Percentiles rank a stretch among this genome's conserved stretches.
These are phyloP conservation scores for Plasmodium blacklocki DNA, from an alignment of 169 alveolate species.

Conservation along the genomic window DNA sequence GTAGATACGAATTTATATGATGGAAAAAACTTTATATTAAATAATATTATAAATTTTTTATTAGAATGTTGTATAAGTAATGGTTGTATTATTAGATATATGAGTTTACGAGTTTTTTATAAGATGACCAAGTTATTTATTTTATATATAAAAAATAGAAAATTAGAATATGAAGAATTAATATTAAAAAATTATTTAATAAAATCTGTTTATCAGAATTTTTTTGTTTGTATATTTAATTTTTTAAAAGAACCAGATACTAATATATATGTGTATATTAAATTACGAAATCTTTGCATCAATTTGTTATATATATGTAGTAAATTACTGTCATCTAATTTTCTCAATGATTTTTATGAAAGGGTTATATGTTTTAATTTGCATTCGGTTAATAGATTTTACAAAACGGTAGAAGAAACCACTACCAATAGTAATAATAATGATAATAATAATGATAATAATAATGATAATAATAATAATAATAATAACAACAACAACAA, in stretches of 20 bases:
- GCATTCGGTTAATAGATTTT: conserved; percentile 20
- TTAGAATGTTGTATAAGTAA: conserved; percentile 62
- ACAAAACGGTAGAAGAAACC: conserved; percentile 18
- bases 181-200: conserved; percentile 32
- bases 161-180: conserved; percentile 38
- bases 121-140: conserved; percentile 40
- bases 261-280: conserved; percentile 48
- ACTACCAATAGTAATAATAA: too few species aligned
- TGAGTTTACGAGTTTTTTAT: conserved; percentile 39
- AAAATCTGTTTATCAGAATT: conserved; percentile 56
- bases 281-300: conserved; percentile 50
- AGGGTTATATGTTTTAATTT: conserved; percentile 18
- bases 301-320: conserved; percentile 51
- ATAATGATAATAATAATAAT: too few species aligned
- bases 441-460: too few species aligned
- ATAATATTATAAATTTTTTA: conserved; percentile 67
- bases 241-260: conserved; percentile 62
- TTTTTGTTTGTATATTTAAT: conserved; percentile 51
- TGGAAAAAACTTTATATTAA: conserved; percentile 43
- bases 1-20: conserved; percentile 30
- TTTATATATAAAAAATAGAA: conserved; percentile 20
- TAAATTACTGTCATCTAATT: conserved; percentile 14
- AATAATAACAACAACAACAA: too few species aligned
- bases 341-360: conserved; percentile 65
- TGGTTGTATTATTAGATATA: conserved; percentile 44